Evolutionary conservation across 306 rosid genomes (phyloP).

Genomic region (Sphenostylis stenocarpa): DNA sequence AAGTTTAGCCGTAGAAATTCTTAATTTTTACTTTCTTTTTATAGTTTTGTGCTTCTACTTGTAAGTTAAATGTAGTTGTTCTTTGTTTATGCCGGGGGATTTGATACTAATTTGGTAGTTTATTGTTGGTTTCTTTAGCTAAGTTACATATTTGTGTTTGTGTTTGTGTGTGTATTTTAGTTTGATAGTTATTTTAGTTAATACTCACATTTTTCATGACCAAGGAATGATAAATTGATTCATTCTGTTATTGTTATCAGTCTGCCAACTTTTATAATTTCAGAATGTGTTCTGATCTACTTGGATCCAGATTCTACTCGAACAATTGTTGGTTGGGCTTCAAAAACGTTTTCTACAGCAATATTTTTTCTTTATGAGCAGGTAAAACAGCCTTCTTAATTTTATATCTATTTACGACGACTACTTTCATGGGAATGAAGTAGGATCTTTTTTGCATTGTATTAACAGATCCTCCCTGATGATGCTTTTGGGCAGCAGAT

Average conservation of each 20-base stretch:
- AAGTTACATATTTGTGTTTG: not conserved
- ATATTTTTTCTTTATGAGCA: conserved; percentile 92
- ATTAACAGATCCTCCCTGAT: conserved; percentile 80
- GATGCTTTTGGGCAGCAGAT: conserved; percentile 98
- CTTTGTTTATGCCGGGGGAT: not conserved
- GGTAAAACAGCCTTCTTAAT: conserved; percentile 48
- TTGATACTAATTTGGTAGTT: not conserved
- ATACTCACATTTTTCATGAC: not conserved
- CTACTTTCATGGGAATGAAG: conserved; percentile 15
- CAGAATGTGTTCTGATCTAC: conserved; percentile 99
- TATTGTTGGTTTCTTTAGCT: not conserved
- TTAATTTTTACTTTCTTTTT: not conserved
- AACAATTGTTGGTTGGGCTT: conserved; percentile 80
- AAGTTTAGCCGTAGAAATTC: not conserved
- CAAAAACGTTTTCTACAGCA: conserved; percentile 72
- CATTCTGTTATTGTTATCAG: conserved; percentile 81
- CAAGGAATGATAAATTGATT: conserved; percentile 39
- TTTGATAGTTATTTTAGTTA: conserved; percentile 2
- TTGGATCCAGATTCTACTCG: conserved; percentile 88
- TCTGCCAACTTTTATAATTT: conserved; percentile 98
- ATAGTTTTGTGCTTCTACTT: not conserved
- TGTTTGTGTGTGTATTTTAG: not conserved
- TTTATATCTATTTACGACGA: not conserved
- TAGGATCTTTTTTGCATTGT: conserved; percentile 28
- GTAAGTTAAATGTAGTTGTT: not conserved